phyloP scores from a whole-genome alignment of 768 basidiomycete genomes.

The Leccinum variicolor region DNA sequence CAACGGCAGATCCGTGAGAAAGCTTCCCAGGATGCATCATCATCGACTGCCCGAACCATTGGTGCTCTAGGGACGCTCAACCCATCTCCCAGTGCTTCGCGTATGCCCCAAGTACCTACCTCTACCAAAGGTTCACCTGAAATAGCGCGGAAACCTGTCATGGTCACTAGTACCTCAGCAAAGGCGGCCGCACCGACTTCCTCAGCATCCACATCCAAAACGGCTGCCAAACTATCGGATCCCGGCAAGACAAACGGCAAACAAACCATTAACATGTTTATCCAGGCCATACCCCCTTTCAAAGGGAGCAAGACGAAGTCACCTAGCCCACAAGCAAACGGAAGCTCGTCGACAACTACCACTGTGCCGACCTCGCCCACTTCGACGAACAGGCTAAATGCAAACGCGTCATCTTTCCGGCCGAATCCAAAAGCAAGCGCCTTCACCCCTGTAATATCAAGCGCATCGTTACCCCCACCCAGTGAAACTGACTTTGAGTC shows the following conservation, averaged over 20 bases:
- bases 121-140: slow-evolving; percentile 31
- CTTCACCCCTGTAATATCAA: slow-evolving; percentile 61
- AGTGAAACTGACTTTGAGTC: slow-evolving; percentile 17
- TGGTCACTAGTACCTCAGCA: slow-evolving; percentile 20
- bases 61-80: slow-evolving; percentile 42
- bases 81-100: slow-evolving; percentile 47
- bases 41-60: slow-evolving; percentile 66
- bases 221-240: slow-evolving; percentile 27
- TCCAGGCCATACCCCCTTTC: slow-evolving; percentile 91
- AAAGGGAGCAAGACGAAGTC: slow-evolving; percentile 53
- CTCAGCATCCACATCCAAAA: slow-evolving; percentile 30
- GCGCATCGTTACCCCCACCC: slow-evolving; percentile 3
- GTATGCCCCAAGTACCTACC: slow-evolving; percentile 32
- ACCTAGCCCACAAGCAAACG: slow-evolving; percentile 28
- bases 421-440: slow-evolving; percentile 78
- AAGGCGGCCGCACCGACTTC: slow-evolving; percentile 31
- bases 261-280: slow-evolving; percentile 64
- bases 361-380: slow-evolving; percentile 51
- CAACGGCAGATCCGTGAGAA: slow-evolving; percentile 82
- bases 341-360: slow-evolving; percentile 32
- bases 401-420: slow-evolving; percentile 87
- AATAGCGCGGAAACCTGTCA: slow-evolving; percentile 23
- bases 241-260: slow-evolving; percentile 41
- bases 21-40: slow-evolving; percentile 62
- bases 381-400: slow-evolving; percentile 68